phyloP scores from a whole-genome alignment of 2,329 filamentous ascomycete genomes.

The Colletotrichum spaethianum region DNA sequence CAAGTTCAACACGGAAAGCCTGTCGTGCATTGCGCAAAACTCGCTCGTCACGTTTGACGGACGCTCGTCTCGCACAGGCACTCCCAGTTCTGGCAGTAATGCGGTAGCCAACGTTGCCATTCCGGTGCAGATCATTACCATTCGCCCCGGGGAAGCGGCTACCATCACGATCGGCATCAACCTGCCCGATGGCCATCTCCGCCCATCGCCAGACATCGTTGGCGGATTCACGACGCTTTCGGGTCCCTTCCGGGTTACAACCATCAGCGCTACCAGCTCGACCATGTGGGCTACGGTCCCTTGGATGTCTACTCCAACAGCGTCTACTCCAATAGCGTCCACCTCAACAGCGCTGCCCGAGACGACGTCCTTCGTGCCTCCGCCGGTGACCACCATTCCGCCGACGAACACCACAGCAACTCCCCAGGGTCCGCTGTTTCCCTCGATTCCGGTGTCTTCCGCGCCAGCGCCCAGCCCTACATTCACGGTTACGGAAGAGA shows the following conservation, averaged over 20 bases:
- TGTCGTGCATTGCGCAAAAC: constrained; percentile 90
- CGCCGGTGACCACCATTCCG: constrained; percentile 34
- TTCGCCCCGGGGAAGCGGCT: constrained; percentile 47
- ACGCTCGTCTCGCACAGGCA: constrained; percentile 54
- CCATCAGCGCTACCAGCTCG: constrained; percentile 42
- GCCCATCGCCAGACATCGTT: constrained; percentile 40
- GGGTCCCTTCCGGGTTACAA: constrained; percentile 43
- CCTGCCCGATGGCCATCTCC: constrained; percentile 40
- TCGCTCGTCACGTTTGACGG: constrained; percentile 88
- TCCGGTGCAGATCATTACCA: constrained; percentile 46
- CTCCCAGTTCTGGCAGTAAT: constrained; percentile 44
- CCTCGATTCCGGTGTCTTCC: constrained; percentile 21
- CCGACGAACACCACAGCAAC: constrained; percentile 41
- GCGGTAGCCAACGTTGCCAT: constrained; percentile 36
- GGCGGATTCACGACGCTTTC: constrained; percentile 46
- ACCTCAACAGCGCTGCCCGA: constrained; percentile 44
- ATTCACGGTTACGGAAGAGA: constrained; percentile 68
- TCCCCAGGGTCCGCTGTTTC: constrained; percentile 7
- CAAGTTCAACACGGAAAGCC: constrained; percentile 80
- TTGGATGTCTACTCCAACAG: constrained; percentile 45
- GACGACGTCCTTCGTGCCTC: constrained; percentile 29
- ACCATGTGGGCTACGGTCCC: constrained; percentile 51
- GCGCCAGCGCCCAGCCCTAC: constrained; percentile 45
- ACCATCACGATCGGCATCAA: constrained; percentile 52
- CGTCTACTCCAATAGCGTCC: constrained; percentile 15